Evolutionary conservation across 768 basidiomycete genomes (phyloP).

Genomic region (Nevesoporus exiguus): DNA sequence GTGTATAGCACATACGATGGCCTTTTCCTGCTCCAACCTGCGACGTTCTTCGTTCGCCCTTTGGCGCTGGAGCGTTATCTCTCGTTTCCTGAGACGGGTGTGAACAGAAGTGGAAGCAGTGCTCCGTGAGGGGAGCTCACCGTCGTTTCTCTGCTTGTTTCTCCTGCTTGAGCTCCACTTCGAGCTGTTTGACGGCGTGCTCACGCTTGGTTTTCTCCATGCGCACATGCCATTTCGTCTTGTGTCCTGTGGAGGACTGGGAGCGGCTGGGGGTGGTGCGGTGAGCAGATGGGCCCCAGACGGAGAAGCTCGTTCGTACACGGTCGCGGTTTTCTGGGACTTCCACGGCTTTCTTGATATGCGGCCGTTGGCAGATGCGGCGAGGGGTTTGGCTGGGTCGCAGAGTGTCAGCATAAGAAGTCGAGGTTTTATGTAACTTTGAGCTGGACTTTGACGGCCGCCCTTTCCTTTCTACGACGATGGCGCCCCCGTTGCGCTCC

Average conservation of each 20-base stretch:
- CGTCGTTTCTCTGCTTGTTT: conserved; percentile 64
- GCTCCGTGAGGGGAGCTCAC: conserved; percentile 32
- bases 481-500: conserved; percentile 42
- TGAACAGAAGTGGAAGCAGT: neutral
- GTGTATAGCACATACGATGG: conserved; percentile 15
- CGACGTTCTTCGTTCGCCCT: conserved; percentile 69
- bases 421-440: conserved; percentile 25
- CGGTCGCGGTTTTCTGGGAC: conserved; percentile 43
- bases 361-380: conserved; percentile 62
- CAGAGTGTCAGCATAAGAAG: conserved; percentile 18
- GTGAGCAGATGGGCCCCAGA: conserved; percentile 3
- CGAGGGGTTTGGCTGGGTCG: conserved; percentile 26
- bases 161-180: conserved; percentile 72
- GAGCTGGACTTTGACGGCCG: conserved; percentile 3
- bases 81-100: conserved; percentile 47
- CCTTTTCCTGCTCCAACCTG: conserved; percentile 44
- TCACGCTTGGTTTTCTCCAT: conserved; percentile 66
- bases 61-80: conserved; percentile 68
- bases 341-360: conserved; percentile 74
- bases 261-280: conserved; percentile 49
- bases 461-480: conserved; percentile 17
- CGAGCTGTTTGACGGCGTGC: conserved; percentile 68
- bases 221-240: conserved; percentile 67
- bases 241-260: conserved; percentile 60
- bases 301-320: conserved; percentile 35